Base-by-base conservation (phyloP, 1,284 basidiomycete genomes). In the Entoloma clypeatum region DNA sequence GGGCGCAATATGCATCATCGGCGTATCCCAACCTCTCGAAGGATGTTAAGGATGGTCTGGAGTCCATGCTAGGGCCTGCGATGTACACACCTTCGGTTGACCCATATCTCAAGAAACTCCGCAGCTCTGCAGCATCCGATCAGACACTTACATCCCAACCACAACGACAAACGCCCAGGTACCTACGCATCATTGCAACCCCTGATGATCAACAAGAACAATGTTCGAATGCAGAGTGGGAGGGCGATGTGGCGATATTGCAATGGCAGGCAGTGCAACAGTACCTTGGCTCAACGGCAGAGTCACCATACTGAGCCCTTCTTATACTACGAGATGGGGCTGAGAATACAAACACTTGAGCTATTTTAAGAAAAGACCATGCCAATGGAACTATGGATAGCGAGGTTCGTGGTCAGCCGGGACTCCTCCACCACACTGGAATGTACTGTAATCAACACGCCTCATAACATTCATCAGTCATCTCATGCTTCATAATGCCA, bases 161-260 rank as follows among this genome's bases (percentile, higher is more conserved):
- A 30, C 14, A 8, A n/a, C 34, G 29, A 26, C 17, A 38, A 37
- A 43, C 29, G 13, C 42, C 36, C 16, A 43, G 24, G 22, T 38
- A 37, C 35, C 36, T 43, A 18, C 13, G 29, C 31, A 32, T 43
- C 34, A 43, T 43, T 19, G 42, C 42, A 10, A 31, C 36, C 22
- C 22, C 35, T 27, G 11, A 19, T 10, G 5, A n/a, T n/a, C n/a
- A 43, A 10, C 27, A 27, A 38, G 35, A 37, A 9, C 41, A 25
- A 38, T 29, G 23, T 3, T 28, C 11, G 36, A 28, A 38, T 27
- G 13, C 29, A 24, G 42, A 43, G 29, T 33, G 21, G 17, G 28
- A 16, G 21, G 35, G 28, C 10, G 28, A 43, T 43, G 36, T 43
- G 9, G 42, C 16, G 29, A 36, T 43, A 38, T 39, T 43, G 42